These are phyloP conservation scores for Guillardia theta DNA, from an alignment of 78 protist species.

Conservation along the genomic window DNA sequence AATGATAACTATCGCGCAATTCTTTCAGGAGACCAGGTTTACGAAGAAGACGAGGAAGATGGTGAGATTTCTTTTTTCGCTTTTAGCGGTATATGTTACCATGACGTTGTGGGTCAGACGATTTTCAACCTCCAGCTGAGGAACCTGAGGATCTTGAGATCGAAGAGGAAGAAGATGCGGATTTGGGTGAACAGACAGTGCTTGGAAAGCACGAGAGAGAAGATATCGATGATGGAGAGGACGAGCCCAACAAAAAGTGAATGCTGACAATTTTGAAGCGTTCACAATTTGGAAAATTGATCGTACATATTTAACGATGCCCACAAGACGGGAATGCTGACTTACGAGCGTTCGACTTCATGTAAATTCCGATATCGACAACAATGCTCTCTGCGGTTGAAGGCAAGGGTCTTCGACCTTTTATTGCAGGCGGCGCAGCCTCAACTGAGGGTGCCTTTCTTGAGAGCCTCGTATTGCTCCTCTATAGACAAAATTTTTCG, in stretches of 20 bases:
- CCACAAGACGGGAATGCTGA: no score
- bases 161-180: not conserved
- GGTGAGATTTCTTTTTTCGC: not conserved
- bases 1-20: not conserved
- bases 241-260: not conserved
- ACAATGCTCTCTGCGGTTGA: no score
- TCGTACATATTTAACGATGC: no score
- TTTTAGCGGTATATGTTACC: not conserved
- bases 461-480: constrained; percentile 8
- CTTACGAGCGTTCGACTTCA: no score
- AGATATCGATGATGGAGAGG: not conserved
- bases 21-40: not conserved
- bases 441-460: not conserved
- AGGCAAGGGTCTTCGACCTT: no score
- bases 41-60: not conserved
- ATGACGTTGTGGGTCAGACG: not conserved
- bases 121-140: no score
- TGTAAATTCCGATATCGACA: no score
- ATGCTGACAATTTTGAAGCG: not conserved
- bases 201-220: not conserved
- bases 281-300: not conserved
- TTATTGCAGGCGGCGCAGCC: no score
- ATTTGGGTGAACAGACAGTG: not conserved
- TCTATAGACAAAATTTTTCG: not conserved
- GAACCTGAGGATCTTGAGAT: not conserved